A percentile compares a stretch with the other conserved stretches of the same genome.
Conservation (phyloP, 352 stramenopile genomes). For the Pythium pectinolyticum region DNA sequence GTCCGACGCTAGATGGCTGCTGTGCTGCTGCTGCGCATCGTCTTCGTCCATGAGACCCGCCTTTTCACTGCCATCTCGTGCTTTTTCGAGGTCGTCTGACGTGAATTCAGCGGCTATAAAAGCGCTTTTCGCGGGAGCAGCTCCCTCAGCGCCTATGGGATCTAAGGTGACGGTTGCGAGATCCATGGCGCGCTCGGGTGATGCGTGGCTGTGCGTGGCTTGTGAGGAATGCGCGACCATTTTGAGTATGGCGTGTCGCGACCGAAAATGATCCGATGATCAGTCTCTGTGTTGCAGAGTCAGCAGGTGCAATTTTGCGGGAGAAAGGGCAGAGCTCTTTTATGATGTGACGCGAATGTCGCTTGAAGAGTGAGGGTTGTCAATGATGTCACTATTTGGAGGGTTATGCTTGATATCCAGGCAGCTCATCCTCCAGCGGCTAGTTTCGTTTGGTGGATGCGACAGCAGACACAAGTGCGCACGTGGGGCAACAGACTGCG, state of each 20-base stretch:
- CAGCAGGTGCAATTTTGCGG: background rate
- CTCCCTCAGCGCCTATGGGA: background rate
- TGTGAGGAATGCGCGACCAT: constrained; percentile 12
- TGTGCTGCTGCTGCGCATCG: background rate
- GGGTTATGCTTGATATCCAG: background rate
- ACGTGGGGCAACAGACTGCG: background rate
- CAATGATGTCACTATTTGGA: background rate
- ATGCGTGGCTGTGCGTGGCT: background rate
- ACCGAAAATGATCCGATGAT: constrained; percentile 2
- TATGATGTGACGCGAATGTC: background rate
- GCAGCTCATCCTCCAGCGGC: background rate
- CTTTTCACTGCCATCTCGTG: constrained; percentile 5
- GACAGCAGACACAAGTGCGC: background rate
- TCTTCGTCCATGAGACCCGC: constrained; percentile 17
- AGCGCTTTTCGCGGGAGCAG: background rate
- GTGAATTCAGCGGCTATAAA: background rate
- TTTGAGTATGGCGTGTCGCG: background rate
- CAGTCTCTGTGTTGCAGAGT: background rate
- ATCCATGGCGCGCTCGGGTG: background rate
- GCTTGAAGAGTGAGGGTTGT: background rate
- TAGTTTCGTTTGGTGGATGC: background rate
- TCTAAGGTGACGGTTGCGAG: constrained; percentile 13
- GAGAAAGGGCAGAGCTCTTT: constrained; percentile 3
- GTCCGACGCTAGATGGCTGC: constrained; percentile 56
- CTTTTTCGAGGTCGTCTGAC: constrained; percentile 13